Evolutionary conservation across 2,329 filamentous ascomycete species (phyloP), one percentile per base, ranked within the genome.

Genomic region (Mollisia scopiformis): DNA sequence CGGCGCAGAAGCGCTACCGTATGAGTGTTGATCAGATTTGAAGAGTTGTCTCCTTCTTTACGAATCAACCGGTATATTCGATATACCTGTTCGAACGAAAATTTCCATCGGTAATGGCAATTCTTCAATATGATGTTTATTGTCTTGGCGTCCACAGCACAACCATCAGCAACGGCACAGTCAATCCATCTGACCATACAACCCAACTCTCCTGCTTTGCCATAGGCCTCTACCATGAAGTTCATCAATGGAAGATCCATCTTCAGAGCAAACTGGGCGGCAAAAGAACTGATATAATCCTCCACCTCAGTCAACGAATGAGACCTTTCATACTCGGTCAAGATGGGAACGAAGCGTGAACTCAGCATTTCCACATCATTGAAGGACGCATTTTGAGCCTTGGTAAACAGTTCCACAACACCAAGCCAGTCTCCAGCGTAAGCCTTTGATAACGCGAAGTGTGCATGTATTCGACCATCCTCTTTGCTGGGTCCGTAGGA

Each of bases 371-470:
- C 55, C 16, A 56, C 46, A 30, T 66, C 35, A 1, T 50, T 41
- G 8, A 57, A 43, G 13, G 39, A 52, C 7, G 62, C 8, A 43
- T 59, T 33, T 37, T 62, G 62, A 61, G 72, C 71, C n/a, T 63
- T 56, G 19, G 58, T 25, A 28, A 75, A 69, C 43, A 68, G 65
- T 41, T 63, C 54, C 43, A 65, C 62, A 19, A 72, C 72, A 14
- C 64, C 68, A 19, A 51, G 37, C 72, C 72, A 74, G 49, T 74
- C 68, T 8, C 57, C 58, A 21, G 62, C 66, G 61, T 68, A 66
- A 13, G 72, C 73, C 31, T 70, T 71, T 7, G 68, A 67, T 23
- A 70, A 65, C n/a, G 71, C 71, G 49, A 74, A 69, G 52, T 73
- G 69, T 2, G 72, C 71, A 57, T 65, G 62, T 7, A 71, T 71